A percentile compares a stretch with the other conserved stretches of the same genome.
Evolutionary conservation across 2,329 filamentous ascomycete genomes (phyloP).

Genomic region (Aureobasidium sp.): DNA sequence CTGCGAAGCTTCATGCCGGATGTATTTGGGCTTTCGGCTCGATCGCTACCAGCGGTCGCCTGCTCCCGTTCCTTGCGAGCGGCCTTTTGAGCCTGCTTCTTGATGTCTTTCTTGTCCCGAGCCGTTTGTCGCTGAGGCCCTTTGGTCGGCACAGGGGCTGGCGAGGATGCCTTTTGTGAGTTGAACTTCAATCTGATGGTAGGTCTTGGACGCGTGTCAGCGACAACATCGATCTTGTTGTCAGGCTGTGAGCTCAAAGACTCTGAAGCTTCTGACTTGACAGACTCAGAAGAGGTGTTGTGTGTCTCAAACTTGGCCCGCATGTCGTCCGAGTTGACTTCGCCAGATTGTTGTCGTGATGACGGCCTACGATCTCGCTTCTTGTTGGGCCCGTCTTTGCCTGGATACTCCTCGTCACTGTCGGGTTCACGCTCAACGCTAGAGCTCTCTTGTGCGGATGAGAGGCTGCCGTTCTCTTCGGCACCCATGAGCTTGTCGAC

Average conservation of each 20-base stretch:
- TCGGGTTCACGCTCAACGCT: slow-evolving; percentile 47
- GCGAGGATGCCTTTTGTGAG: slow-evolving; percentile 24
- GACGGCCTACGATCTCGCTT: slow-evolving; percentile 42
- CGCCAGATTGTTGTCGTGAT: slow-evolving; percentile 30
- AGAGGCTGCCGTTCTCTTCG: slow-evolving; percentile 36
- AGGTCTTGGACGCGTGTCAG: slow-evolving; percentile 14
- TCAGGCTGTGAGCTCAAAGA: slow-evolving; percentile 7
- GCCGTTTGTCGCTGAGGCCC: slow-evolving; percentile 31
- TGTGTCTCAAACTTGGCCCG: slow-evolving; percentile 26
- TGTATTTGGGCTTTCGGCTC: slow-evolving; percentile 7
- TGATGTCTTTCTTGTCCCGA: slow-evolving; percentile 33
- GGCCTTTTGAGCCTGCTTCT: slow-evolving; percentile 37
- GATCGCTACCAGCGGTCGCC: slow-evolving; percentile 17
- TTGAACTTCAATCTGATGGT: slow-evolving; percentile 28
- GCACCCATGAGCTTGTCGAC: slow-evolving; percentile 47
- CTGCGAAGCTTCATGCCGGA: slow-evolving; percentile 27
- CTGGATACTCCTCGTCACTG: slow-evolving; percentile 40
- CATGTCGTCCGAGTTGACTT: slow-evolving; percentile 25
- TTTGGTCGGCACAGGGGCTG: slow-evolving; percentile 21
- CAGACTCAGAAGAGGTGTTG: slow-evolving; percentile 31
- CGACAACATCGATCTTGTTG: slow-evolving; percentile 10
- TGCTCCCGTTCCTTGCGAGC: slow-evolving; percentile 34
- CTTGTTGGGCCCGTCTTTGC: slow-evolving; percentile 44
- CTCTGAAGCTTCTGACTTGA: slow-evolving; percentile 26
- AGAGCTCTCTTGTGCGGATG: slow-evolving; percentile 40